Evolutionary conservation across 805 yeast species (phyloP).

Genomic region (Tetrapisispora pingtungensis): DNA sequence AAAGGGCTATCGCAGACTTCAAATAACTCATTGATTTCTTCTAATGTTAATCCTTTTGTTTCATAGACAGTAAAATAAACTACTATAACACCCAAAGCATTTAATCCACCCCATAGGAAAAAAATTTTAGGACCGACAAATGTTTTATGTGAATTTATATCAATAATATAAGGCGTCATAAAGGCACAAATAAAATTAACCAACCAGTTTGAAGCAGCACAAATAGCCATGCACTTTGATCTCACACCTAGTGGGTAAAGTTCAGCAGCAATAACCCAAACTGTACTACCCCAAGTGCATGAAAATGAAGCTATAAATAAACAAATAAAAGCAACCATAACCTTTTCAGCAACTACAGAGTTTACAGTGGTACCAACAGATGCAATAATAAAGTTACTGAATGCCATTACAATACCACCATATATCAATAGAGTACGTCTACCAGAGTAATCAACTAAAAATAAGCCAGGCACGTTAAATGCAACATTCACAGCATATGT

Average conservation of each 20-base stretch:
- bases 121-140: slow-evolving; percentile 63
- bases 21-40: slow-evolving; percentile 72
- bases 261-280: slow-evolving; percentile 63
- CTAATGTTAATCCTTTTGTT: slow-evolving; percentile 70
- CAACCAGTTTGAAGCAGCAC: slow-evolving; percentile 74
- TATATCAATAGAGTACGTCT: slow-evolving; percentile 56
- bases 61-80: slow-evolving; percentile 65
- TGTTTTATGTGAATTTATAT: slow-evolving; percentile 40
- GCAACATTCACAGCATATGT: slow-evolving; percentile 79
- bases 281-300: slow-evolving; percentile 74
- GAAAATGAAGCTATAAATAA: slow-evolving; percentile 69
- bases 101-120: slow-evolving; percentile 71
- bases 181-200: slow-evolving; percentile 68
- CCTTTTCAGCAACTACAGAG: slow-evolving; percentile 40
- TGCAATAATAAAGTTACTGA: slow-evolving; percentile 61
- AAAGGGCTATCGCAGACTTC: slow-evolving; percentile 47
- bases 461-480: slow-evolving; percentile 74
- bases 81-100: slow-evolving; percentile 47
- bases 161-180: slow-evolving; percentile 61
- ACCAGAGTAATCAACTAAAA: slow-evolving; percentile 71
- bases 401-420: slow-evolving; percentile 73
- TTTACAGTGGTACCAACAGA: slow-evolving; percentile 44
- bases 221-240: slow-evolving; percentile 65
- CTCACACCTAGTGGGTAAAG: slow-evolving; percentile 63
- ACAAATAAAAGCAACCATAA: slow-evolving; percentile 58